phyloP scores from a whole-genome alignment of 805 yeast species.

The Kazachstania taianensis region DNA sequence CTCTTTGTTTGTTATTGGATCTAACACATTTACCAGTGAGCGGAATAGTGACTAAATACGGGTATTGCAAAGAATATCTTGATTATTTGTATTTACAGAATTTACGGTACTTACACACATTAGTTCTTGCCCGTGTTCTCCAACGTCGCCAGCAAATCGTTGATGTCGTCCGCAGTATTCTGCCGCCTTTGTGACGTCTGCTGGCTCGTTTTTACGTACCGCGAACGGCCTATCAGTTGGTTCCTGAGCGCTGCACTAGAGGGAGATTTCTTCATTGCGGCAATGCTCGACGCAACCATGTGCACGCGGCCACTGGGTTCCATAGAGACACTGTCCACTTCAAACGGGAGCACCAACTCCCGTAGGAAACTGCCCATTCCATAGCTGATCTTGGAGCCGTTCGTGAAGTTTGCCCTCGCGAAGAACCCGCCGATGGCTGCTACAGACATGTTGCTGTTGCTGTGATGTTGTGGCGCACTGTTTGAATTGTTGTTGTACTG shows the following conservation, averaged over 20 bases:
- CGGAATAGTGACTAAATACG: too few relatives aligned
- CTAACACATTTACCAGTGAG: too few relatives aligned
- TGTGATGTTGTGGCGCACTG: slow-evolving; percentile 1
- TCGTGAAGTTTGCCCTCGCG: slow-evolving; percentile 28
- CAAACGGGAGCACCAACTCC: slow-evolving; percentile 37
- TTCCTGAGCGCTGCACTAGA: not conserved
- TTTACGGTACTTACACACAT: not conserved
- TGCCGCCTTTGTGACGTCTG: not conserved
- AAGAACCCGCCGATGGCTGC: slow-evolving; percentile 53
- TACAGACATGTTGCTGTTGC: slow-evolving; percentile 26
- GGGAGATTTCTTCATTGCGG: not conserved
- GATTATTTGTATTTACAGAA: not conserved
- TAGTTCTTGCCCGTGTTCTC: slow-evolving; percentile 4
- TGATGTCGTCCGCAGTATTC: not conserved
- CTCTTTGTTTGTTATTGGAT: too few relatives aligned
- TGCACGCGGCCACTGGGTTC: slow-evolving; percentile 29
- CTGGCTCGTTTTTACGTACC: not conserved
- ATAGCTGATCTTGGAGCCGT: slow-evolving; percentile 25
- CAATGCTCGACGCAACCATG: slow-evolving; percentile 2
- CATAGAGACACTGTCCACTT: slow-evolving; percentile 31
- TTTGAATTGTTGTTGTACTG: too few relatives aligned
- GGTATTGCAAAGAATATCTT: too few relatives aligned
- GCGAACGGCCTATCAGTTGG: not conserved
- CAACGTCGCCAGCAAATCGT: slow-evolving; percentile 2
- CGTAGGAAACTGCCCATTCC: slow-evolving; percentile 34